Conservation (phyloP, 371 early-diverging fungal genomes). For the Mucor mucedo region DNA sequence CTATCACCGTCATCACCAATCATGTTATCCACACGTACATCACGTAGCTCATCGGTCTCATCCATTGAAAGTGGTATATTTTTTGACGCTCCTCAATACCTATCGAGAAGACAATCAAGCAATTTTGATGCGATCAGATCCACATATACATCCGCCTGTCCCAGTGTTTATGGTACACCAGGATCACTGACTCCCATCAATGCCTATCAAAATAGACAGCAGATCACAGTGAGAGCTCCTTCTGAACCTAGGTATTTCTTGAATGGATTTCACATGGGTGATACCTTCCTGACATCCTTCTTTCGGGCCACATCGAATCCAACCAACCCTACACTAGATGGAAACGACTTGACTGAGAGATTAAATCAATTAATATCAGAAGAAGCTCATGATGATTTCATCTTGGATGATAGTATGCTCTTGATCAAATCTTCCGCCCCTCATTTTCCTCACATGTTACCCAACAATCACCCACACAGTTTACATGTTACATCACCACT, state of each 20-base stretch:
- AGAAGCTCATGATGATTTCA: conserved; percentile 13
- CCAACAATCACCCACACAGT: conserved; percentile 44
- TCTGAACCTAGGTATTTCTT: conserved; percentile 30
- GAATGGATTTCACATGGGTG: conserved; percentile 49
- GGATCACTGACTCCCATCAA: conserved; percentile 34
- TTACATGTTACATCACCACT: conserved; percentile 42
- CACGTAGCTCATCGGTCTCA: conserved; percentile 27
- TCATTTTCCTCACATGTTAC: conserved; percentile 52
- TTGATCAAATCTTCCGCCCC: not conserved
- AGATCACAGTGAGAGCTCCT: conserved; percentile 12
- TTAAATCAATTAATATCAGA: conserved; percentile 15
- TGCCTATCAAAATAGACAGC: conserved; percentile 1
- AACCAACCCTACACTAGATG: conserved; percentile 14
- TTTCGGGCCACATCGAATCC: conserved; percentile 9
- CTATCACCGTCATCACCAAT: not conserved
- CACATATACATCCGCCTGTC: conserved; percentile 15
- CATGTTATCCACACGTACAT: not conserved
- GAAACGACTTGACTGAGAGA: conserved; percentile 19
- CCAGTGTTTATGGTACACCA: conserved; percentile 39
- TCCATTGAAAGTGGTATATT: conserved; percentile 25
- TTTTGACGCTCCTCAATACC: conserved; percentile 41
- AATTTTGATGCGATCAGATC: conserved; percentile 6
- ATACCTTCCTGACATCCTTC: conserved; percentile 45
- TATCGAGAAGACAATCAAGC: conserved; percentile 2
- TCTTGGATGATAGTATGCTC: conserved; percentile 3